Percentiles rank a stretch among this genome's conserved stretches.
These are phyloP conservation scores for Yarrowia osloensis DNA, from an alignment of 805 yeast genomes.

Conservation along the genomic window DNA sequence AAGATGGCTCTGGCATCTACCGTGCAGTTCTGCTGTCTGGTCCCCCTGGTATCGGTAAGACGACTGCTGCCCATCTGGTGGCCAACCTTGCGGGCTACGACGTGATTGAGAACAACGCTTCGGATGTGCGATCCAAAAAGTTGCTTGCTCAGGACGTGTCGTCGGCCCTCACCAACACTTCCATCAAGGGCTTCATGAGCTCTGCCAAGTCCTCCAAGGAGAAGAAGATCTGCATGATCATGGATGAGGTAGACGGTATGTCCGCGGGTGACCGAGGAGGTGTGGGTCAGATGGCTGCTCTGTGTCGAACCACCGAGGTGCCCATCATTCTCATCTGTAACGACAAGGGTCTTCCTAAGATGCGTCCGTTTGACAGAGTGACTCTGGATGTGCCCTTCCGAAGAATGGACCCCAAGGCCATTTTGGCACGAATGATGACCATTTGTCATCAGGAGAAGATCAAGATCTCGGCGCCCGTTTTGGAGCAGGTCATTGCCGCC, in stretches of 20 bases:
- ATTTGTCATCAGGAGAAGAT: conserved; percentile 85
- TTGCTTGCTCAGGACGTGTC: conserved; percentile 68
- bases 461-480: conserved; percentile 73
- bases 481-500: conserved; percentile 80
- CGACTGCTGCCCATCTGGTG: conserved; percentile 83
- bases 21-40: conserved; percentile 89
- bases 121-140: conserved; percentile 82
- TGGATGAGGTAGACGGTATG: conserved; percentile 99
- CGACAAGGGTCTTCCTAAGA: conserved; percentile 87
- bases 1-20: conserved; percentile 66
- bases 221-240: conserved; percentile 73
- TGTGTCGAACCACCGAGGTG: conserved; percentile 79
- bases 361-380: conserved; percentile 90
- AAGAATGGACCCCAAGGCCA: conserved; percentile 81
- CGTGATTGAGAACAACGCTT: conserved; percentile 84
- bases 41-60: conserved; percentile 94
- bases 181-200: conserved; percentile 76
- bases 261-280: conserved; percentile 99
- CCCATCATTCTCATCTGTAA: conserved; percentile 94
- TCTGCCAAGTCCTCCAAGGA: conserved; percentile 41
- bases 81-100: conserved; percentile 79
- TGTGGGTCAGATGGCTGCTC: conserved; percentile 87
- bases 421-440: conserved; percentile 82
- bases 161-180: conserved; percentile 74
- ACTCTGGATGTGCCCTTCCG: conserved; percentile 80